Base-by-base conservation (phyloP, 371 early-diverging fungal species). In the Mucor velutinosus region DNA sequence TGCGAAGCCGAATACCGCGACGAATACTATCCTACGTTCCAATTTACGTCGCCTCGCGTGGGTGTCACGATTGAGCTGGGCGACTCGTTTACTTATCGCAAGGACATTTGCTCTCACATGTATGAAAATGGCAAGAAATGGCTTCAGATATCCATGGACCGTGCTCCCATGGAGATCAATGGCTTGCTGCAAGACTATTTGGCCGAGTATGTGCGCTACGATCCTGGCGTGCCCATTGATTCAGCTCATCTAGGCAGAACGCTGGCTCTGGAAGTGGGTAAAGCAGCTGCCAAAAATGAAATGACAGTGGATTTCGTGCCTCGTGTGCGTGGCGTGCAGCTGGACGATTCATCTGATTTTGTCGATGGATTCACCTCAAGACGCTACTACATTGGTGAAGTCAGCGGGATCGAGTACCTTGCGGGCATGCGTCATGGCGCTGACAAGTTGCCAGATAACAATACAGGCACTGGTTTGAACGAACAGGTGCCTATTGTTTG, bases 1-100 rank as follows among this genome's bases (percentile, higher is more conserved):
- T 94, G 94, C 65, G 91, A 92, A 71, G 91, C 90, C 14, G 94
- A 92, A 79, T 86, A 89, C 64, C 85, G 89, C 55, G 93, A 93
- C 64, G 93, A 93, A 81, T 93, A 92, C 71, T 92, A 83, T 37
- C 93, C 94, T 7, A 80, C 83, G 2, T 94, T 90, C 77, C 85
- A 85, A 47, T 94, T 92, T 67, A 89, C 88, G 0, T 92, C 93
- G 1, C 29, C 69, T 11, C 81, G 85, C 35, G 82, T 90, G n/a
- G 79, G 76, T 25, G 86, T 94, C 11, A 90, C 91, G 21, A 77
- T 94, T 61, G 87, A 91, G 69, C 64, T 94, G 29, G 91, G 93
- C 2, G 94, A 94, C 72, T 89, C 91, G 0, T 90, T 89, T 63
- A 70, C 77, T 15, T 94, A 94, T 69, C 92, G 94, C 56, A 85